phyloP scores from a whole-genome alignment of 2,329 filamentous ascomycete genomes.

The Knufia fluminis region DNA sequence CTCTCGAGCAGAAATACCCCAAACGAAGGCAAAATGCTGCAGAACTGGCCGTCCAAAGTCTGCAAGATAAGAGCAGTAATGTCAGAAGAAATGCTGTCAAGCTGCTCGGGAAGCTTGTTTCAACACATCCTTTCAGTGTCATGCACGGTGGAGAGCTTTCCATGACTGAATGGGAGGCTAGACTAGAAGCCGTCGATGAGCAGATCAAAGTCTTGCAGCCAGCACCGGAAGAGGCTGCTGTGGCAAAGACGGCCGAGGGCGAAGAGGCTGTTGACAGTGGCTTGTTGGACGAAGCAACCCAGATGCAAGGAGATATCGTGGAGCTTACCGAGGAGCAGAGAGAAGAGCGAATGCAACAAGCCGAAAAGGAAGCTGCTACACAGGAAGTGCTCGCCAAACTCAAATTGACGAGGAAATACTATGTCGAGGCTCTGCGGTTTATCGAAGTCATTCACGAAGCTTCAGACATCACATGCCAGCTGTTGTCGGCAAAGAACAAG shows the following conservation, averaged over 20 bases:
- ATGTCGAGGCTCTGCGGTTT: conserved; percentile 85
- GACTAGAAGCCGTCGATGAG: conserved; percentile 71
- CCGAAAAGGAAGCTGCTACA: conserved; percentile 77
- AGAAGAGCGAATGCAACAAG: conserved; percentile 63
- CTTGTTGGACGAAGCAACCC: conserved; percentile 80
- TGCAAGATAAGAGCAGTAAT: conserved; percentile 97
- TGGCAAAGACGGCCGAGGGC: conserved; percentile 54
- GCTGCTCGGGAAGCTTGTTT: conserved; percentile 74
- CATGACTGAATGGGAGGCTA: conserved; percentile 72
- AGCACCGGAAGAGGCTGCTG: conserved; percentile 61
- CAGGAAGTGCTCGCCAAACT: conserved; percentile 81
- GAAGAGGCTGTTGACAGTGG: conserved; percentile 66
- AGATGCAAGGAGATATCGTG: conserved; percentile 59
- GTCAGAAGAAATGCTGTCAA: conserved; percentile 93
- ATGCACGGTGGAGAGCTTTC: conserved; percentile 83
- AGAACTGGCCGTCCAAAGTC: conserved; percentile 75
- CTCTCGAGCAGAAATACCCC: conserved; percentile 91
- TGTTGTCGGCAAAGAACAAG: conserved; percentile 92
- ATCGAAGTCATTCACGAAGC: conserved; percentile 83
- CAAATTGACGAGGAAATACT: conserved; percentile 80
- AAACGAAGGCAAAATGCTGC: conserved; percentile 82
- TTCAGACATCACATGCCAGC: conserved; percentile 70
- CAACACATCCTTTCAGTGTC: conserved; percentile 87
- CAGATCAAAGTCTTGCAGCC: conserved; percentile 76
- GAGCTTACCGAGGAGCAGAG: conserved; percentile 74